Evolutionary conservation across 768 basidiomycete species (phyloP), one percentile per base, ranked within the genome.

Genomic region (Nidularia sp.): DNA sequence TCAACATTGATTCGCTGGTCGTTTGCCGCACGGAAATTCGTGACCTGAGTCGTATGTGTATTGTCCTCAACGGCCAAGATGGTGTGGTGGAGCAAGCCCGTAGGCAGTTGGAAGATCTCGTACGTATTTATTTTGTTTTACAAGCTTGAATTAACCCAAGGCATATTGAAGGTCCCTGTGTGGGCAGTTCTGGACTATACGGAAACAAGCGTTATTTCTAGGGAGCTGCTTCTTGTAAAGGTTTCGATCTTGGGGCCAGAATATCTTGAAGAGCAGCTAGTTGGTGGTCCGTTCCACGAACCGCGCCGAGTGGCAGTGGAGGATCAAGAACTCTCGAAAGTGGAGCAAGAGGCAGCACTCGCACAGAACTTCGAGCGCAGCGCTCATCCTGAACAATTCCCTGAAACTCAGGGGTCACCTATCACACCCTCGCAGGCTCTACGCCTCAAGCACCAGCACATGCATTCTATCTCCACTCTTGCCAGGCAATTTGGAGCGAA

Each of bases 171-270:
- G 96, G 95, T 99, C 29, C 97, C 96, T 47, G 97, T 99, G 3
- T 99, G 97, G 97, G 97, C 96, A 31, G 97, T 99, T 33, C 78
- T 99, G 54, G 95, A 99, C 71, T 99, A 98, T 68, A 98, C 96
- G 15, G 81, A 95, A 55, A 98, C 94, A 22, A 84, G 80, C 52
- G 85, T 87, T 31, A 96, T 99, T 66, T 81, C 88, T 57, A 90
- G 97, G 60, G 97, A 99, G 70, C 80, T 98, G 10, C 80, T 98
- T 33, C 87, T 99, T 57, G 91, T 88, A 64, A 99, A 99, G 66
- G 85, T 99, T 2, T 98, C 97, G 53, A 96, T 95, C 63, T 86
- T 99, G 34, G 97, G 97, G 2, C 92, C 95, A 7, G 96, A 99
- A 66, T 99, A 96, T 68, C 82, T 96, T 56, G 92, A 96, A 57